phyloP scores from a whole-genome alignment of 352 stramenopile genomes.

The Globisporangium apiculatum region DNA sequence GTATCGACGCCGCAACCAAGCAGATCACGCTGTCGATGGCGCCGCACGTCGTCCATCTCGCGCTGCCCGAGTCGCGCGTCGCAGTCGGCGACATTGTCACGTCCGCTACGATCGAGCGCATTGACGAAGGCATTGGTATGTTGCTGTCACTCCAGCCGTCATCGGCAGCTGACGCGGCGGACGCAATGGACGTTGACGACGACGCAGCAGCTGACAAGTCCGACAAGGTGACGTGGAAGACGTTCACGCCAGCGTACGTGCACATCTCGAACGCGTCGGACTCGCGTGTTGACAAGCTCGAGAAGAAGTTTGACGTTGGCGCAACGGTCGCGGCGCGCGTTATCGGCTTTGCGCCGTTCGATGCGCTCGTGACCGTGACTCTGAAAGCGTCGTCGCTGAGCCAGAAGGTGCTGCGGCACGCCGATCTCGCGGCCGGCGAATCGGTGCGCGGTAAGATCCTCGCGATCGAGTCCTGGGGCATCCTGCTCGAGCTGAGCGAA shows the following conservation, averaged over 20 bases:
- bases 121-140: slow-evolving; percentile 84
- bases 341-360: slow-evolving; percentile 80
- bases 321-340: slow-evolving; percentile 63
- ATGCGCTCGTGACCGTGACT: slow-evolving; percentile 78
- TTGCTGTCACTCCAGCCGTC: slow-evolving; percentile 60
- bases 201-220: slow-evolving; percentile 21
- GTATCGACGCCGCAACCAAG: slow-evolving; percentile 69
- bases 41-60: slow-evolving; percentile 81
- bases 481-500: slow-evolving; percentile 83
- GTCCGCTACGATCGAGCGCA: slow-evolving; percentile 62
- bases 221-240: slow-evolving; percentile 66
- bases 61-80: slow-evolving; percentile 39
- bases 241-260: slow-evolving; percentile 76
- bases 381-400: slow-evolving; percentile 71
- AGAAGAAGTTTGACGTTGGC: slow-evolving; percentile 78
- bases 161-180: slow-evolving; percentile 43
- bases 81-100: slow-evolving; percentile 73
- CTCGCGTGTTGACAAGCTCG: slow-evolving; percentile 79
- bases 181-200: slow-evolving; percentile 28
- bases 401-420: slow-evolving; percentile 73
- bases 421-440: slow-evolving; percentile 64
- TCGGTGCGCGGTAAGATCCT: slow-evolving; percentile 79
- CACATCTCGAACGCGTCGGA: slow-evolving; percentile 87
- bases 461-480: slow-evolving; percentile 73
- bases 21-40: slow-evolving; percentile 80